A percentile compares a stretch with the other conserved stretches of the same genome.
phyloP scores from a whole-genome alignment of 2,329 filamentous ascomycete species.

The Fusarium dimerum region DNA sequence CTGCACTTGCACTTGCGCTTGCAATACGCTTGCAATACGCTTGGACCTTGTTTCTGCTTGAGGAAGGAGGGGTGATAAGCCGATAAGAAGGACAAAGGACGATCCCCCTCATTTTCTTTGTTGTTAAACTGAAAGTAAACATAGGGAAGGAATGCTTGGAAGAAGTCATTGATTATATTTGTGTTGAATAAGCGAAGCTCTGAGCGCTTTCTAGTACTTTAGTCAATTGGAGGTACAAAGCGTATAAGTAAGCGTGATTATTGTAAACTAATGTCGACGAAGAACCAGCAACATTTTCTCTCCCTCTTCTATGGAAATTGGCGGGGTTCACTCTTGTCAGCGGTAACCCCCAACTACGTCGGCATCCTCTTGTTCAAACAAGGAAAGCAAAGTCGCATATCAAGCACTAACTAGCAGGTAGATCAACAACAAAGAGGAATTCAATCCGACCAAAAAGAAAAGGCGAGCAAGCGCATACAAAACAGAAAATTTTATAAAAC shows the following conservation, averaged over 20 bases:
- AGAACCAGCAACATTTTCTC: background rate
- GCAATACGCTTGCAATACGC: background rate
- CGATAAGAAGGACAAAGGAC: constrained; percentile 9
- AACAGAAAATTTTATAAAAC: background rate
- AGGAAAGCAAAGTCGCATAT: background rate
- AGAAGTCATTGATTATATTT: background rate
- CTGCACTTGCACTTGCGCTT: background rate
- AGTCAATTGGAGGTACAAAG: no score
- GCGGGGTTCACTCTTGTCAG: background rate
- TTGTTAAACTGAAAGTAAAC: background rate
- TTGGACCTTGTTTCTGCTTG: background rate
- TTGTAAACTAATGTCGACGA: no score
- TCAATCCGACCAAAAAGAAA: no score
- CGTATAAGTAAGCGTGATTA: no score
- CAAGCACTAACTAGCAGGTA: no score
- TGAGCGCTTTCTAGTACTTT: no score
- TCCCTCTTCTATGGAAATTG: background rate
- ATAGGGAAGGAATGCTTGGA: background rate
- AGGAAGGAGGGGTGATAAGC: constrained; percentile 20
- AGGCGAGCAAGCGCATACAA: background rate
- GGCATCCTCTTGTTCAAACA: background rate
- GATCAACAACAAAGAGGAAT: no score
- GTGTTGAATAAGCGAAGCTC: no score
- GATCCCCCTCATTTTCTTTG: background rate
- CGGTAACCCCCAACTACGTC: background rate